Percentiles rank a stretch among this genome's conserved stretches.
Conservation (phyloP, 2,329 filamentous ascomycete genomes). For the Fusarium hainanense region DNA sequence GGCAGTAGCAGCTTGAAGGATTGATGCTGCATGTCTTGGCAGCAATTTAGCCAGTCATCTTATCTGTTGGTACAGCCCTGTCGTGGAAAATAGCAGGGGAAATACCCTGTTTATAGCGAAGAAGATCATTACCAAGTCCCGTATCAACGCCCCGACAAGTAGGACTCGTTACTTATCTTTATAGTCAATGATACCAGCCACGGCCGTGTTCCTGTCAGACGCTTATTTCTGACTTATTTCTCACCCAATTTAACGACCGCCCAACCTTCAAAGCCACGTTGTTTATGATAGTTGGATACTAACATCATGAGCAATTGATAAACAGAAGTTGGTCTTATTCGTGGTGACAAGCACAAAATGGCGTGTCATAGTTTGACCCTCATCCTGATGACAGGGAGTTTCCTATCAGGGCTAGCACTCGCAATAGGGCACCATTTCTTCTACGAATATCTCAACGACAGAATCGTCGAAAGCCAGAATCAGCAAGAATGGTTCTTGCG, state of each 20-base stretch:
- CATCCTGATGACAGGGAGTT: slow-evolving; percentile 3
- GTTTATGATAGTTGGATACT: no score
- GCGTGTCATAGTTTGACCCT: fast-evolving
- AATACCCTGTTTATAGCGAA: not conserved
- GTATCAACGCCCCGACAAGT: not conserved
- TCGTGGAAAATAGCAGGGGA: not conserved
- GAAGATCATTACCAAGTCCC: not conserved
- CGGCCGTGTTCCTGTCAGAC: not conserved
- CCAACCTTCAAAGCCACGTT: no score
- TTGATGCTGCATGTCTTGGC: not conserved
- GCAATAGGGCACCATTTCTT: slow-evolving; percentile 19
- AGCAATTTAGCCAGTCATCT: not conserved
- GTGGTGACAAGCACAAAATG: not conserved
- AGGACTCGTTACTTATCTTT: no score
- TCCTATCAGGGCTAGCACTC: not conserved
- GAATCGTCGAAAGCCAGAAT: not conserved
- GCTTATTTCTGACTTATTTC: not conserved
- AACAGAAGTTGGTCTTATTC: no score
- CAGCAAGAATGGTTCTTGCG: slow-evolving; percentile 32
- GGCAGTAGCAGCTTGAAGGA: not conserved
- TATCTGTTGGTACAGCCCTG: not conserved
- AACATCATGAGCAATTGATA: no score
- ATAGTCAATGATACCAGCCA: no score
- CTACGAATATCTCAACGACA: not conserved
- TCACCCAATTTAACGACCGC: no score